phyloP scores from a whole-genome alignment of 2,329 filamentous ascomycete genomes.

The Colletotrichum filicis region DNA sequence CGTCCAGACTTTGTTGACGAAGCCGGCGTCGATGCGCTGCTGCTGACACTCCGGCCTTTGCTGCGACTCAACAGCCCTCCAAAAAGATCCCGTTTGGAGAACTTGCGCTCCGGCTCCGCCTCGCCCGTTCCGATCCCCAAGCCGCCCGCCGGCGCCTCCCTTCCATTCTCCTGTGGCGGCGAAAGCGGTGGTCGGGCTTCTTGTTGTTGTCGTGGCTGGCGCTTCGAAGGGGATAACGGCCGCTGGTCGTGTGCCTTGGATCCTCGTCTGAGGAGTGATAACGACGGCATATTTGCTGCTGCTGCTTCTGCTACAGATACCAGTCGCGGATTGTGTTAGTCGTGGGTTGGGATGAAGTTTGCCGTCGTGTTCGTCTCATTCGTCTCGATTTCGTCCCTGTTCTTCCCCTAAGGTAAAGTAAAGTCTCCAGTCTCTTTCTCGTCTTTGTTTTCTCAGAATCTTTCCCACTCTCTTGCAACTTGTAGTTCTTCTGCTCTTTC shows the following conservation, averaged over 20 bases:
- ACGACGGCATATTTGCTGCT: constrained; percentile 43
- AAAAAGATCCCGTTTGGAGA: constrained; percentile 46
- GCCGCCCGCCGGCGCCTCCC: constrained; percentile 3
- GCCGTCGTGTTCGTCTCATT: constrained; percentile 25
- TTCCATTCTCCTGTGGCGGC: constrained; percentile 8
- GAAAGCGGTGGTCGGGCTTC: neutral
- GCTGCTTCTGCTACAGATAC: neutral
- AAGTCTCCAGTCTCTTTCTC: neutral
- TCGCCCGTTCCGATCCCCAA: constrained; percentile 15
- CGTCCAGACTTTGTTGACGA: constrained; percentile 13
- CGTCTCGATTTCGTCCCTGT: constrained; percentile 1
- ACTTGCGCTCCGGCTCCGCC: constrained; percentile 37
- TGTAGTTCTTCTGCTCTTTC: neutral
- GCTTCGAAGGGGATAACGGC: constrained; percentile 1
- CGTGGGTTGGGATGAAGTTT: constrained; percentile 1
- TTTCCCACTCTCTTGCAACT: neutral
- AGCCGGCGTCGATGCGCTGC: constrained; percentile 12
- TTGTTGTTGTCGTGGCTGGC: constrained; percentile 14
- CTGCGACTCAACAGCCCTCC: constrained; percentile 43
- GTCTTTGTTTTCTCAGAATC: neutral
- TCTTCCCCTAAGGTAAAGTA: neutral
- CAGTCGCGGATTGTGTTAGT: constrained; percentile 4
- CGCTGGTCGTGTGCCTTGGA: constrained; percentile 37
- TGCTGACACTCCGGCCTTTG: constrained; percentile 29
- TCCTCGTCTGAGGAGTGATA: constrained; percentile 44